Evolutionary conservation across 2,329 filamentous ascomycete species (phyloP), one percentile per base, ranked within the genome.

Genomic region (Fusarium nanum): DNA sequence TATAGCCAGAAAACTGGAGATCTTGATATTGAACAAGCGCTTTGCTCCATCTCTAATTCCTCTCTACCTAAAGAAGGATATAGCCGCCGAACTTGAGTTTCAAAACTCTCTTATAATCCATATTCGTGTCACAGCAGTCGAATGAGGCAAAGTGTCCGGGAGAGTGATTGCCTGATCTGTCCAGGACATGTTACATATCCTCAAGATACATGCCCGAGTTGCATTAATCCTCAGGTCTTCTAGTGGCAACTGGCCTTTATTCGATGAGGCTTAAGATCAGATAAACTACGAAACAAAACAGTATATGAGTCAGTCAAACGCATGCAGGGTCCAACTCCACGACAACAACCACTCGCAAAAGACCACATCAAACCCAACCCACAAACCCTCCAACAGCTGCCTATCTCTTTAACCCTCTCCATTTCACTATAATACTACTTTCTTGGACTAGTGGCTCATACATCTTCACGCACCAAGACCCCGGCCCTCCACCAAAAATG

Each of bases 231-330:
- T n/a, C 28, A 20, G 1, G 8, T 23, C 20, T 16, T 16, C 27
- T 16, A 0, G 11, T 0, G 12, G 3, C 6, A 16, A 8, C 13
- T 9, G 12, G 1, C 0, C 14, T 6, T 22, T 10, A 42, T 41
- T 64, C 16, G 45, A 40, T 3, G 25, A 10, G 11, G 0, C 11
- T n/a, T 16, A 16, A 23, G 13, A 18, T 2, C 14, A 4, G 14
- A 34, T 6, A n/a, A 14, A 27, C 12, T 0, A 22, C 44, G 46
- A 65, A 64, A 64, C 60, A 42, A 53, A 52, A 56, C 47, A 56
- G 23, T 27, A 34, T 66, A 57, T 70, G 67, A 67, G 44, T 69
- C 56, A 69, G 47, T 67, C 28, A 27, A 37, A 16, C n/a, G 47
- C 20, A 67, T 70, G 56, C 56, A 70, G 52, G 62, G 49, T 56